These are phyloP conservation scores for Tricholoma matsutake DNA, from an alignment of 768 basidiomycete genomes.

Conservation along the genomic window DNA sequence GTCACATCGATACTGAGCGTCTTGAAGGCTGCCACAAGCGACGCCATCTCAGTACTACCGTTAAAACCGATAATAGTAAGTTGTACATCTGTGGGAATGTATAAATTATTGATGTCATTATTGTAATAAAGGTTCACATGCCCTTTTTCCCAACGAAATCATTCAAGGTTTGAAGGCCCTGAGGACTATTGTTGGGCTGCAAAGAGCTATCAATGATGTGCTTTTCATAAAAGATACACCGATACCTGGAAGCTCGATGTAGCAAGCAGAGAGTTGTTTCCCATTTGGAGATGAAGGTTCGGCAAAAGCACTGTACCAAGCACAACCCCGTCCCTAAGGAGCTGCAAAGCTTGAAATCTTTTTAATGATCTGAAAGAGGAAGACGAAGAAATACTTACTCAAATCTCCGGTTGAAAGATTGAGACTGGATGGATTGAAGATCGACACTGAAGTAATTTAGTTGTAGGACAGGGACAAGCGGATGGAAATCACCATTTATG, in stretches of 20 bases:
- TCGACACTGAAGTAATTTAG: conserved; percentile 40
- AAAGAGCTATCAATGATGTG: conserved; percentile 8
- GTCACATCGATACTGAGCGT: conserved; percentile 52
- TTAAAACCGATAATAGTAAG: conserved; percentile 56
- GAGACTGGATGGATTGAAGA: conserved; percentile 67
- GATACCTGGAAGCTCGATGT: conserved; percentile 49
- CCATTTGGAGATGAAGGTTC: conserved; percentile 54
- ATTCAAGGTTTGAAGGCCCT: conserved; percentile 60
- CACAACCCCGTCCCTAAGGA: conserved; percentile 46
- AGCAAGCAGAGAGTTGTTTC: conserved; percentile 54
- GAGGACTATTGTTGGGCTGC: conserved; percentile 57
- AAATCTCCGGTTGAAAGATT: conserved; percentile 60
- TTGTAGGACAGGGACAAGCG: background rate
- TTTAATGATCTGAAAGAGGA: background rate
- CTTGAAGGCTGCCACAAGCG: conserved; percentile 59
- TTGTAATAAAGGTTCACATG: conserved; percentile 11
- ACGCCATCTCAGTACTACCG: conserved; percentile 56
- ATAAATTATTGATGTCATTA: background rate
- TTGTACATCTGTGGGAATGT: conserved; percentile 43
- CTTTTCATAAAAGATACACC: conserved; percentile 16
- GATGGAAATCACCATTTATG: conserved; percentile 46
- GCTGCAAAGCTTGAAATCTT: conserved; percentile 44
- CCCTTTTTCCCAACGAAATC: conserved; percentile 66
- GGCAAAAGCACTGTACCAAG: conserved; percentile 64
- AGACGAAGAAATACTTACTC: conserved; percentile 36